phyloP scores from a whole-genome alignment of 208 protist species.

The Leishmania mexicana region DNA sequence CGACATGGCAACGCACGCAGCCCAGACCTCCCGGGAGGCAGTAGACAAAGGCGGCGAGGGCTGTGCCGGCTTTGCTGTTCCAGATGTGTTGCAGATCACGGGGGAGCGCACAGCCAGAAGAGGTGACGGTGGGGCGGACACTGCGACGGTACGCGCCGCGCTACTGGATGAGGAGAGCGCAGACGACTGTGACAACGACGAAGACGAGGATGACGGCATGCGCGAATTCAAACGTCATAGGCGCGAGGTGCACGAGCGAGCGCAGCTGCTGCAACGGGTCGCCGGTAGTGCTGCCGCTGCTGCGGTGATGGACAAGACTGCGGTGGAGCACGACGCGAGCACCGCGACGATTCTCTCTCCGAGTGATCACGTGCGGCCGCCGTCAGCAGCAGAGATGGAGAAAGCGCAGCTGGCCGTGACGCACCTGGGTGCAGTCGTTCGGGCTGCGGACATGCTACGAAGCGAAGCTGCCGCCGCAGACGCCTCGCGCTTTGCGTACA shows the following conservation, averaged over 20 bases:
- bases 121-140: neutral
- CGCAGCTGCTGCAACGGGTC: constrained; percentile 5
- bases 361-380: neutral
- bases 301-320: neutral
- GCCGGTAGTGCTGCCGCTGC: neutral
- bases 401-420: constrained; percentile 1
- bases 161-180: neutral
- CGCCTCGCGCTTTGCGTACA: constrained; percentile 6
- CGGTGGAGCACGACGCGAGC: neutral
- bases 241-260: constrained; percentile 25
- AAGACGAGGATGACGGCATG: constrained; percentile 48
- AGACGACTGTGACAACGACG: constrained; percentile 32
- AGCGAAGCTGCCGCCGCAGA: constrained; percentile 11
- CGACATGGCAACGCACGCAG: constrained; percentile 1
- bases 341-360: neutral
- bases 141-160: neutral
- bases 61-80: neutral
- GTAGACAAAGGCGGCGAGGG: neutral
- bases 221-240: constrained; percentile 65
- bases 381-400: neutral
- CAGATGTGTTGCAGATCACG: neutral
- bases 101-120: neutral
- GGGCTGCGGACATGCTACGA: constrained; percentile 24
- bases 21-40: neutral
- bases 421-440: constrained; percentile 26